A percentile compares a stretch with the other conserved stretches of the same genome.
Evolutionary conservation across 305 asterid genomes (phyloP).

Genomic region (Fraxinus dipetala): DNA sequence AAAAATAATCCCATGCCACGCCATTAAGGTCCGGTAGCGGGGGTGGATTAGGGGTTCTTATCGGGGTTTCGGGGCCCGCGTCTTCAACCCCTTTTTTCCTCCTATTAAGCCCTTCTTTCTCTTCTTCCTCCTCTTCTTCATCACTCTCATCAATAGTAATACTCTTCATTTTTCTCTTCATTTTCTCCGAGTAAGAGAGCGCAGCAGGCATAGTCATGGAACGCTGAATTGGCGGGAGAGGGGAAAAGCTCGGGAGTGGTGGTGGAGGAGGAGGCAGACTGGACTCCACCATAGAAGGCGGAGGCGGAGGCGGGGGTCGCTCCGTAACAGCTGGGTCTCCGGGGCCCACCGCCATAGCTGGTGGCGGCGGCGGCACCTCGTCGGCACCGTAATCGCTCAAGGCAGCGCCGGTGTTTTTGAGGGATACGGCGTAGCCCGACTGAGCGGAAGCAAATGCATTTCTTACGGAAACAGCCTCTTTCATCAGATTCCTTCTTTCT

Average conservation of each 20-base stretch:
- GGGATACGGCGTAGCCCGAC: constrained; percentile 71
- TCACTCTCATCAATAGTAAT: constrained; percentile 48
- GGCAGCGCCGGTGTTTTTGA: constrained; percentile 94
- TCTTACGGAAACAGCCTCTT: constrained; percentile 72
- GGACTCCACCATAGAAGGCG: constrained; percentile 53
- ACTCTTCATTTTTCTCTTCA: constrained; percentile 58
- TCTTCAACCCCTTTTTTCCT: constrained; percentile 45
- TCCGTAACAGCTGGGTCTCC: constrained; percentile 42
- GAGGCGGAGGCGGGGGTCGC: constrained; percentile 65
- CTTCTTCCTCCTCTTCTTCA: constrained; percentile 39
- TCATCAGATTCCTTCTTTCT: constrained; percentile 83
- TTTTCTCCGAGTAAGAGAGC: constrained; percentile 29
- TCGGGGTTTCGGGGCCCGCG: constrained; percentile 36
- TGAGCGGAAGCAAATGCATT: constrained; percentile 91
- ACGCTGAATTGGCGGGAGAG: constrained; percentile 65
- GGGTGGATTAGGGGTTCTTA: constrained; percentile 41
- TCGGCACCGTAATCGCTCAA: constrained; percentile 85
- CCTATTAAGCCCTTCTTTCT: constrained; percentile 35
- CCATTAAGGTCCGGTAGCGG: constrained; percentile 64
- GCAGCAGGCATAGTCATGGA: constrained; percentile 75
- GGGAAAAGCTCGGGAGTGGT: constrained; percentile 81
- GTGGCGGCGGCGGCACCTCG: constrained; percentile 45
- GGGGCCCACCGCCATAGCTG: constrained; percentile 25
- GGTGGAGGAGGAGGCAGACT: constrained; percentile 91
- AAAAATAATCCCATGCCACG: constrained; percentile 91